Evolutionary conservation across 176 grass and related monocot genomes (phyloP), one percentile per base, ranked within the genome.

Genomic region (Alopecurus myosuroides): DNA sequence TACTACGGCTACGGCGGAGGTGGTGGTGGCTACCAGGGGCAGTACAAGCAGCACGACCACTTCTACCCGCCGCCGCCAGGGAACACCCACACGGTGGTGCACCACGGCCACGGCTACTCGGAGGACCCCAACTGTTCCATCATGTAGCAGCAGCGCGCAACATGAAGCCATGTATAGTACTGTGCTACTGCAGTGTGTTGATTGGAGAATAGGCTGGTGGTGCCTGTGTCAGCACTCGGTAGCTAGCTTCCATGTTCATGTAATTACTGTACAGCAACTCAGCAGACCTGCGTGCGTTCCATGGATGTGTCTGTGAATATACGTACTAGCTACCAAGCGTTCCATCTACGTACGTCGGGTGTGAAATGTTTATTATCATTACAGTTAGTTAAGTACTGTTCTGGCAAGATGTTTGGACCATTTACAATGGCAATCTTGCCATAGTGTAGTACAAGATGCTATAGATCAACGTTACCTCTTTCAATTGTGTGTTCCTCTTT

Each of bases 1-100:
- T 66, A 66, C 63, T 66, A 66, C 31, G 14, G 60, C 29, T 63
- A 63, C 13, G 68, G 69, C 12, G 68, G 69, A 3, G 68, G 68
- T 7, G 69, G 68, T 7, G 69, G 64, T 6, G 20, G 69, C 23
- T 44, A 45, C 70, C 68, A 29, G 20, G 45, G 7, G 1, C 79
- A 81, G 56, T 74, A 89, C 82, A 84, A 84, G 81, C 86, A 78
- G 83, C 42, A 77, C 23, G 73, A 61, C 19, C 30, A 79, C 72
- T 55, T 12, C 7, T 72, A 82, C 0, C 42, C 70, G 39, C 73
- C 9, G 76, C 31, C 82, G 87, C 28, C 77, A 0, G 44, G 33
- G 42, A 83, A 86, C 65, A 74, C 18, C 29, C 84, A 90, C 88
- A 87, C 88, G 41, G 80, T 87, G 67, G 89, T 87, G 75, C 85